Base-by-base conservation (phyloP, 2,329 filamentous ascomycete genomes). In the Microdochium paspali region DNA sequence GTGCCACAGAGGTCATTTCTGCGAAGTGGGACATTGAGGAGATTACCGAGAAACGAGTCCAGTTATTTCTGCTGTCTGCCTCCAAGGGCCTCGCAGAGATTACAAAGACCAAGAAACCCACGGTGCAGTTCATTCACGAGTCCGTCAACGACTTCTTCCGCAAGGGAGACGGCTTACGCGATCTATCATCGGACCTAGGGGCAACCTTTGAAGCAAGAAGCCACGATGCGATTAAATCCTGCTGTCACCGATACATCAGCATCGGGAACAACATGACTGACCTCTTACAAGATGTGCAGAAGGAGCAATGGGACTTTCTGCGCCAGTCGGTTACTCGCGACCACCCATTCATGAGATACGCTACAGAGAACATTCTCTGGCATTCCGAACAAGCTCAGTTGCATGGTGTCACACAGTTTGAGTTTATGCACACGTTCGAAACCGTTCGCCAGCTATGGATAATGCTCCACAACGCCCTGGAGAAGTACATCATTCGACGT, bases 111-210 rank as follows among this genome's bases (percentile, higher is more conserved):
- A 57, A 61, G 10, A 1, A 25, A 0, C 52, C 56, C 0, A 67
- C 53, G 0, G 68, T 77, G 1, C 74, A 79, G 48, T 79, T 77
- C 53, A 76, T 77, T 3, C 73, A 77, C 32, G 71, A 76, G 51
- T 73, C 73, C 0, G 70, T 77, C 0, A 56, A 63, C 1, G 72
- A 76, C n/a, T 76, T 70, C 35, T 60, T 77, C 0, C 24, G 73
- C 2, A 62, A 61, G 3, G 64, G 66, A 1, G 51, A 56, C 0
- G 68, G 68, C 0, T 51, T 69, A 0, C 21, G 49, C 0, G 50
- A 56, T 1, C 24, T 66, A 0, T 65, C 57, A 59, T 56, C 65
- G 10, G 62, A 67, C 1, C 48, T 65, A 30, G 51, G 46, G n/a
- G 46, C 40, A 24, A 61, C 66, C 26, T 59, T 67, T 24, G 49